Conservation (phyloP, 2,329 filamentous ascomycete genomes). For the Epichloe festucae region DNA sequence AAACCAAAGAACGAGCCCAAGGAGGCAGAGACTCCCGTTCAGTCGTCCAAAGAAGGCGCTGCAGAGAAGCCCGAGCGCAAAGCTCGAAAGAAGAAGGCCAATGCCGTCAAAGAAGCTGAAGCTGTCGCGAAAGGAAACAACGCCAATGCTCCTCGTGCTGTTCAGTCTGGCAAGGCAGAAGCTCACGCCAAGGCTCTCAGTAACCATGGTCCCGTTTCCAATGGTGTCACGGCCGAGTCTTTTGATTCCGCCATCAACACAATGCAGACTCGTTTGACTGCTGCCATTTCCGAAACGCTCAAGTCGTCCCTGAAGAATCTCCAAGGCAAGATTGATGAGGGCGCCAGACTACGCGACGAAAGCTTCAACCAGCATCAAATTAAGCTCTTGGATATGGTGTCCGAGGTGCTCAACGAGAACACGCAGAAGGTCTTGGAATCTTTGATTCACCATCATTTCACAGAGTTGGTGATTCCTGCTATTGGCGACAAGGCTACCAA, state of each 20-base stretch:
- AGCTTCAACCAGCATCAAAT: constrained; percentile 40
- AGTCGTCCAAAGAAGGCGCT: constrained; percentile 24
- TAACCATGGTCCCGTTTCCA: constrained; percentile 8
- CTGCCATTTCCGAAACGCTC: constrained; percentile 36
- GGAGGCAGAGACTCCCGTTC: constrained; percentile 32
- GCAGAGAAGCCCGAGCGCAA: constrained; percentile 51
- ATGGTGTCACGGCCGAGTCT: constrained; percentile 29
- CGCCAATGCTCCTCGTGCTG: constrained; percentile 20
- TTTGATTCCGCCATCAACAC: constrained; percentile 41
- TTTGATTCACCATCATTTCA: constrained; percentile 65
- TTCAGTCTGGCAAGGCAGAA: constrained; percentile 14
- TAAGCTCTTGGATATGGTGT: constrained; percentile 44
- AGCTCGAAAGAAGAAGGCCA: constrained; percentile 54
- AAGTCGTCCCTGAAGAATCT: constrained; percentile 47
- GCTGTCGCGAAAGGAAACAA: constrained; percentile 28
- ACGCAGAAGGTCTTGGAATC: constrained; percentile 60
- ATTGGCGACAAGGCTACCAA: constrained; percentile 55
- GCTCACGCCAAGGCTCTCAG: constrained; percentile 21
- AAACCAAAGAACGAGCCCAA: constrained; percentile 33
- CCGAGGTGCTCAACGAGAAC: constrained; percentile 47
- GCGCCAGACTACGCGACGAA: constrained; percentile 39
- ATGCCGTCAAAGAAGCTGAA: constrained; percentile 29
- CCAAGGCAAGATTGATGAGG: constrained; percentile 51
- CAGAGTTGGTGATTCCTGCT: constrained; percentile 61
- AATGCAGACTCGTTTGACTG: constrained; percentile 38